These are phyloP conservation scores for Euphorbia celastroides DNA, from an alignment of 441 rosid genomes.

Conservation along the genomic window DNA sequence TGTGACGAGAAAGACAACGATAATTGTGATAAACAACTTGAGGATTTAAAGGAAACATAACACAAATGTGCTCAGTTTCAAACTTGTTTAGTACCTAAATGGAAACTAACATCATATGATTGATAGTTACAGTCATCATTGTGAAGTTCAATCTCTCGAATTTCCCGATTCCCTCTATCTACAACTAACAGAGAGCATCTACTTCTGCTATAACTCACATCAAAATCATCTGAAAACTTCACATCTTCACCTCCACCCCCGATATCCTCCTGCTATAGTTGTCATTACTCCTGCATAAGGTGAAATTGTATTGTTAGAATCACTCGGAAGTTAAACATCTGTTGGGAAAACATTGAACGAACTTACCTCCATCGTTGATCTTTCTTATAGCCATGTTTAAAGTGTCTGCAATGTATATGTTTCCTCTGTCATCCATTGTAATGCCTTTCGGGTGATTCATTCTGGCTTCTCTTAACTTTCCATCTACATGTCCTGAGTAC, in stretches of 20 bases:
- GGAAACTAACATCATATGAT: constrained; percentile 42
- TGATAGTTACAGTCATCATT: constrained; percentile 64
- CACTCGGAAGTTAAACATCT: not conserved
- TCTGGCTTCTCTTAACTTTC: constrained; percentile 66
- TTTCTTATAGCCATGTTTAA: constrained; percentile 91
- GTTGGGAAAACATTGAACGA: not conserved
- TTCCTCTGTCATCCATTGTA: constrained; percentile 73
- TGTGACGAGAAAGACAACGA: constrained; percentile 21
- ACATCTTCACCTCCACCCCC: constrained; percentile 79
- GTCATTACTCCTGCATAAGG: constrained; percentile 53
- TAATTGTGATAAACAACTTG: constrained; percentile 5
- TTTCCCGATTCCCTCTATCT: constrained; percentile 86
- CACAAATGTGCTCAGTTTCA: not conserved
- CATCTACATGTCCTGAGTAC: constrained; percentile 80
- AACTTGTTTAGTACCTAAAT: constrained; percentile 43
- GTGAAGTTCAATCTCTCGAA: constrained; percentile 79
- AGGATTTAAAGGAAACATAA: not conserved
- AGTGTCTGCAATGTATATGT: constrained; percentile 85
- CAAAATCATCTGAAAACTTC: constrained; percentile 83
- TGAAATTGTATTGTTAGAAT: not conserved
- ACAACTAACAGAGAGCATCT: constrained; percentile 78
- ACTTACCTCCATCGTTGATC: constrained; percentile 72
- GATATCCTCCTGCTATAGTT: constrained; percentile 83
- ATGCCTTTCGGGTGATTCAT: constrained; percentile 84
- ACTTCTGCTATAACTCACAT: constrained; percentile 55